phyloP scores from a whole-genome alignment of 805 yeast species.

The Saccharomycopsis guyanensis region DNA sequence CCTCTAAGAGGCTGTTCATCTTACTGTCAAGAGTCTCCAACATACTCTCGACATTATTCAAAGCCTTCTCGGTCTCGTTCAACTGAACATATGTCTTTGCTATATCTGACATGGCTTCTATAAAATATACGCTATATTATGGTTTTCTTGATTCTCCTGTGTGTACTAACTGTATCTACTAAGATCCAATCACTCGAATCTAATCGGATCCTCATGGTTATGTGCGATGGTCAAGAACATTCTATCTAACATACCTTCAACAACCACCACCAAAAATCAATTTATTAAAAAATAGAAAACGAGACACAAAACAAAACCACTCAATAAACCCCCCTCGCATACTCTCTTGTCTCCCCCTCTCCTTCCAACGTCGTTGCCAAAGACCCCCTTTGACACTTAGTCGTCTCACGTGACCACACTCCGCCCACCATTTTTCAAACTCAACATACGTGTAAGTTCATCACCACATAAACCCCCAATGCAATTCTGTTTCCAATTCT shows the following conservation, averaged over 20 bases:
- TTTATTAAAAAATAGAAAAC: not conserved
- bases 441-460: not conserved
- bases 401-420: not conserved
- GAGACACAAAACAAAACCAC: too few relatives aligned
- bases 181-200: not conserved
- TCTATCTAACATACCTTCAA: too few relatives aligned
- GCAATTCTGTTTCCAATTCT: too few relatives aligned
- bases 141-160: not conserved
- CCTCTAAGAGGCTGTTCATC: conserved; percentile 2
- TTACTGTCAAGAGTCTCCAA: conserved; percentile 8
- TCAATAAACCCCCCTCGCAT: conserved; percentile 1
- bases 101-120: conserved; percentile 29
- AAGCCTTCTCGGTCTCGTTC: conserved; percentile 59
- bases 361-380: not conserved
- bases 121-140: not conserved
- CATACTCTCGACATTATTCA: conserved; percentile 6
- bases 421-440: not conserved
- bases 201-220: too few relatives aligned
- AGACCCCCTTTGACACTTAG: not conserved
- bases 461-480: not conserved
- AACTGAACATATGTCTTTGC: conserved; percentile 54
- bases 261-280: not conserved
- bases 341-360: not conserved
- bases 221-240: too few relatives aligned
- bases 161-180: conserved; percentile 1